Evolutionary conservation across 2,329 filamentous ascomycete genomes (phyloP).

Genomic region (Calonectria hongkongensis): DNA sequence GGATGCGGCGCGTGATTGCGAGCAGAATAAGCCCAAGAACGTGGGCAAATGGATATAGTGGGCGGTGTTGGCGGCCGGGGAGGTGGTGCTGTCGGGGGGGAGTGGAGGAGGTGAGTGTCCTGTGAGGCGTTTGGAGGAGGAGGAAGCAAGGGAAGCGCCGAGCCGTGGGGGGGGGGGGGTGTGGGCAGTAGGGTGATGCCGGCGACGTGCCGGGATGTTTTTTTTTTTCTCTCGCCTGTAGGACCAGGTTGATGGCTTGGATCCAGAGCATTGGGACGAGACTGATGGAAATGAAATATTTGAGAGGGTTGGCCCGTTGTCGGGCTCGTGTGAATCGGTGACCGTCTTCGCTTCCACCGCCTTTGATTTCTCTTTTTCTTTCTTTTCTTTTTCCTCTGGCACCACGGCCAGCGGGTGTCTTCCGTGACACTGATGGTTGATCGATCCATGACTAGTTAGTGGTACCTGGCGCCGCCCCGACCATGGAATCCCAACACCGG

Average conservation of each 20-base stretch:
- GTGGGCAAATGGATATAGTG: constrained; percentile 60
- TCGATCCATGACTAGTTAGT: constrained; percentile 40
- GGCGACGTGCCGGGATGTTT: constrained; percentile 29
- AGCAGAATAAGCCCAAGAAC: constrained; percentile 81
- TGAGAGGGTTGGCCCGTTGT: not conserved
- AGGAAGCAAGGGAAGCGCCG: constrained; percentile 43
- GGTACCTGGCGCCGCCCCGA: constrained; percentile 36
- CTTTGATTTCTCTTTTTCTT: not conserved
- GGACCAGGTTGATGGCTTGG: not conserved
- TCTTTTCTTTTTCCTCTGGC: constrained; percentile 15
- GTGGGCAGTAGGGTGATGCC: constrained; percentile 36
- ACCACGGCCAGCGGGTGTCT: constrained; percentile 27
- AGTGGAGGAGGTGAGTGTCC: constrained; percentile 56
- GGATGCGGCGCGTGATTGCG: constrained; percentile 65
- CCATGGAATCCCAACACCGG: constrained; percentile 23
- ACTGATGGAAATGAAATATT: not conserved
- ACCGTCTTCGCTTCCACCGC: not conserved
- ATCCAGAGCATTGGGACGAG: not conserved
- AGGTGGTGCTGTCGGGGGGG: constrained; percentile 43
- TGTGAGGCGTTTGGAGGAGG: constrained; percentile 52
- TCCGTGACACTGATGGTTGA: constrained; percentile 38
- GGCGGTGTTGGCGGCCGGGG: constrained; percentile 52
- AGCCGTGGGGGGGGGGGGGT: constrained; percentile 34
- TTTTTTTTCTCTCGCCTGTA: constrained; percentile 21
- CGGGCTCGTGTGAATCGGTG: not conserved